Conservation (phyloP, 371 early-diverging fungal species). For the Mitosporidium daphniae region DNA sequence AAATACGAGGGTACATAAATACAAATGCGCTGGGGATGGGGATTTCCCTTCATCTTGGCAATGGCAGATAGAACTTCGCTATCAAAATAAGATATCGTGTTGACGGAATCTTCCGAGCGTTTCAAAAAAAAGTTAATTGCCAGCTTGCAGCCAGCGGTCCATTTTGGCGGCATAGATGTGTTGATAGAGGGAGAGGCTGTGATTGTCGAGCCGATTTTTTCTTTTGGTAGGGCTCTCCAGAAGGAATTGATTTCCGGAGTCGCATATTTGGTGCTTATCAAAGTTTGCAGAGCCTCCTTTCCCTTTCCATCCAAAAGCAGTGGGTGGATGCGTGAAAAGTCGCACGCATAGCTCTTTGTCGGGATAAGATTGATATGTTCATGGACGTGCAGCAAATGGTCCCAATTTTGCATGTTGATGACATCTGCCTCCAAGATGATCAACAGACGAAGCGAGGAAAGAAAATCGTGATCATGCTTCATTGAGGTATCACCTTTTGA, state of each 20-base stretch:
- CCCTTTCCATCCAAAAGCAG: constrained; percentile 38
- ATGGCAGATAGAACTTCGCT: constrained; percentile 33
- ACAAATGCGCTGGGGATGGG: constrained; percentile 22
- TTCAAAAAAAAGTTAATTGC: too few relatives aligned
- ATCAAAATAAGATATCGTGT: constrained; percentile 15
- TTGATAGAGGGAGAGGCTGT: too few relatives aligned
- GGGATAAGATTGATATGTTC: constrained; percentile 43
- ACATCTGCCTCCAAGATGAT: constrained; percentile 45
- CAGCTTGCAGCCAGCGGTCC: too few relatives aligned
- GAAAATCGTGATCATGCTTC: constrained; percentile 49
- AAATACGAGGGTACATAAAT: constrained; percentile 73
- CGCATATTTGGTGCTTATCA: constrained; percentile 28
- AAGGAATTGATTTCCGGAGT: constrained; percentile 54
- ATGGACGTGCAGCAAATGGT: constrained; percentile 42
- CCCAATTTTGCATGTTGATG: constrained; percentile 86
- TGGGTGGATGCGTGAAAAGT: constrained; percentile 50
- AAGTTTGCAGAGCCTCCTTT: constrained; percentile 21
- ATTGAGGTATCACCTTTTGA: constrained; percentile 26
- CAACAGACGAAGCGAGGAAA: constrained; percentile 54
- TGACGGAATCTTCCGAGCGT: too few relatives aligned
- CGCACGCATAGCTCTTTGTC: constrained; percentile 40
- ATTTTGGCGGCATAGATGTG: too few relatives aligned
- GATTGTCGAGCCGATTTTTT: too few relatives aligned
- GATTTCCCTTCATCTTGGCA: constrained; percentile 17
- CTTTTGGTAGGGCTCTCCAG: too few relatives aligned